Base-by-base conservation (phyloP, 2,329 filamentous ascomycete genomes). In the Monosporascus sp. region DNA sequence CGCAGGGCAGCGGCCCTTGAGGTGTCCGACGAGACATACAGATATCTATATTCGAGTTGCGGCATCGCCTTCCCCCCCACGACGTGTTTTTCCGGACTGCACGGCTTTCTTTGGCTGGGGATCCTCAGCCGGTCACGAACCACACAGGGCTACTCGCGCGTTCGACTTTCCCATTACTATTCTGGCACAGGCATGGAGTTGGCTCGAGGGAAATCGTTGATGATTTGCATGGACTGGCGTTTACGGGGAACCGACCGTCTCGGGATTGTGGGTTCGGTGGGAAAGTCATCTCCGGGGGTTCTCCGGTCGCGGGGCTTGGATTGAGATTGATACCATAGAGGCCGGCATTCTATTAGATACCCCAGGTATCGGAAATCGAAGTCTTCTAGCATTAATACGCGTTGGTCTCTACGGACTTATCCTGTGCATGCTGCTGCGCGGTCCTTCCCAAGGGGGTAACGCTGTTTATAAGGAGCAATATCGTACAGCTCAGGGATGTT, bases 1-100 rank as follows among this genome's bases (percentile, higher is more conserved):
- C 66, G 1, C 61, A 60, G 5, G 62, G 61, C 8, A 53, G 58
- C 24, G 43, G 55, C 35, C 24, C 58, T 3, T 65, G 61, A 54
- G 9, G 15, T 28, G 38, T 26, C n/a, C 11, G 35, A 37, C 40
- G 28, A 20, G 18, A 18, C 31, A 9, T 6, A 28, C 17, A 14
- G 0, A 31, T 31, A 31, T 9, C 14, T 5, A 31, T 31, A 31
- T 14, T 1, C 28, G 28, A 31, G 28, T 14, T 31, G 28, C 28
- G 28, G 28, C 28, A 14, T 31, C 9, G 28, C 11, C 20, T 18
- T 22, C 43, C 24, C n/a, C 17, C 17, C n/a, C 8, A 15, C n/a
- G 20, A 8, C 18, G 18, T 31, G 28, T 31, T 31, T 11, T 4
- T 31, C 28, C 11, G 9, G 5, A 2, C 40, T 15, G 40, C 18